A percentile compares a stretch with the other conserved stretches of the same genome.
phyloP scores from a whole-genome alignment of 2,329 filamentous ascomycete species.

The Mycosphaerella arachidis region DNA sequence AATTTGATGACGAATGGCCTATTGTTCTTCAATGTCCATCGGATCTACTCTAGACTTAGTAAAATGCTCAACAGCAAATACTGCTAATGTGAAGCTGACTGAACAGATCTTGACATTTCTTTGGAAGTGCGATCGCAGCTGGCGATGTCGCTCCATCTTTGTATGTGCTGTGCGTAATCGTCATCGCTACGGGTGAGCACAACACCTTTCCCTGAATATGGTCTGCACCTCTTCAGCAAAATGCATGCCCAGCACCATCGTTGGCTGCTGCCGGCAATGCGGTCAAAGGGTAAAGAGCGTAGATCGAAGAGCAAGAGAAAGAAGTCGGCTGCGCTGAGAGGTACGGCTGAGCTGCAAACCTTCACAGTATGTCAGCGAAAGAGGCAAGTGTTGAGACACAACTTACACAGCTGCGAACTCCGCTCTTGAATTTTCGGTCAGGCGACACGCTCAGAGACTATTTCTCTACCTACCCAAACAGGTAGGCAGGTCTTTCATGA shows the following conservation, averaged over 20 bases:
- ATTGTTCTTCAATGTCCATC: background rate
- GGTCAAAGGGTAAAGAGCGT: too few species aligned
- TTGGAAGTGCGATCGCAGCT: constrained; percentile 2
- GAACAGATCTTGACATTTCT: background rate
- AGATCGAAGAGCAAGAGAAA: background rate
- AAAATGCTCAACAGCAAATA: too few species aligned
- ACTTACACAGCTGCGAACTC: too few species aligned
- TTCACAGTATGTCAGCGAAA: background rate
- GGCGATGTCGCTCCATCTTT: constrained; percentile 7
- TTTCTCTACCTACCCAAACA: background rate
- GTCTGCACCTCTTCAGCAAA: background rate
- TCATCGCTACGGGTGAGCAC: background rate
- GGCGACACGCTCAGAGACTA: background rate
- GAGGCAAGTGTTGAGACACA: background rate
- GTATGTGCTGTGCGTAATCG: background rate
- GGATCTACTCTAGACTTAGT: background rate
- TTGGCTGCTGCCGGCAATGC: too few species aligned
- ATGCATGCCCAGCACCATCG: too few species aligned
- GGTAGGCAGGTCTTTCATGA: constrained; percentile 1
- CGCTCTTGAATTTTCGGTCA: background rate
- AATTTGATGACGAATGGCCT: constrained; percentile 24
- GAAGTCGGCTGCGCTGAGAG: background rate
- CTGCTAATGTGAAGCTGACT: background rate
- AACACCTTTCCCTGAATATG: too few species aligned
- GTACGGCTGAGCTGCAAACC: background rate